A percentile compares a stretch with the other conserved stretches of the same genome.
phyloP scores from a whole-genome alignment of 495 filamentous ascomycete species.

The Neurospora cerealis region DNA sequence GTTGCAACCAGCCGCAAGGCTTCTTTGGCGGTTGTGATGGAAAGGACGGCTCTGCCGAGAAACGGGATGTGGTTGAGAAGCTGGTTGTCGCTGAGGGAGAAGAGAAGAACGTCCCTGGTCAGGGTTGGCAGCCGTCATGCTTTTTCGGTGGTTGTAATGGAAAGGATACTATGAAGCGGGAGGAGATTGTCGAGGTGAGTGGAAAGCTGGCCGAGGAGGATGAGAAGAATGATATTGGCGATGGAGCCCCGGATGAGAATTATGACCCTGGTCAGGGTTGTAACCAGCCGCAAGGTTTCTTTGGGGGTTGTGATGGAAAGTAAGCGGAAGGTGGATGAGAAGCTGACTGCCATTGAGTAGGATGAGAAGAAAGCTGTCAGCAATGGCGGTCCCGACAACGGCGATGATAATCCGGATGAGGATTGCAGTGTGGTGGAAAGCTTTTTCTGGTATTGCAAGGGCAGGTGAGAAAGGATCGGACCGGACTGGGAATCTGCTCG shows the following conservation, averaged over 20 bases:
- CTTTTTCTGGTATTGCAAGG: neutral
- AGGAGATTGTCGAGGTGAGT: neutral
- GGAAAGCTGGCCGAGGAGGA: neutral
- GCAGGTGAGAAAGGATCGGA: neutral
- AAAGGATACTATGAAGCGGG: neutral
- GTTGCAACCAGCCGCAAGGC: too few relatives aligned
- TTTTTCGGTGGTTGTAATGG: neutral
- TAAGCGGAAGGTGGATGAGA: neutral
- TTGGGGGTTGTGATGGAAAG: neutral
- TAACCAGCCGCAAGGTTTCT: neutral
- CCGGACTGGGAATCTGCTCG: neutral
- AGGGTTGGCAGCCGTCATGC: neutral
- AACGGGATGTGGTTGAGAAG: too few relatives aligned
- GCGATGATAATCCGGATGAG: neutral
- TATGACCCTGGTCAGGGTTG: neutral
- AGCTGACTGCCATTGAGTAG: neutral
- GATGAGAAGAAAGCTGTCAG: neutral
- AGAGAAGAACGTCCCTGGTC: too few relatives aligned
- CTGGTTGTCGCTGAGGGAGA: too few relatives aligned
- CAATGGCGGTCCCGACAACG: neutral
- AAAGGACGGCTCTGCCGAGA: too few relatives aligned
- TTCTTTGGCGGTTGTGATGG: too few relatives aligned
- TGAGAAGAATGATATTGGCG: neutral
- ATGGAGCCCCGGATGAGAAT: neutral
- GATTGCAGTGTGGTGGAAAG: neutral